Evolutionary conservation across 352 stramenopile species (phyloP), one percentile per base, ranked within the genome.

Genomic region (Halophytophthora batemanensis): DNA sequence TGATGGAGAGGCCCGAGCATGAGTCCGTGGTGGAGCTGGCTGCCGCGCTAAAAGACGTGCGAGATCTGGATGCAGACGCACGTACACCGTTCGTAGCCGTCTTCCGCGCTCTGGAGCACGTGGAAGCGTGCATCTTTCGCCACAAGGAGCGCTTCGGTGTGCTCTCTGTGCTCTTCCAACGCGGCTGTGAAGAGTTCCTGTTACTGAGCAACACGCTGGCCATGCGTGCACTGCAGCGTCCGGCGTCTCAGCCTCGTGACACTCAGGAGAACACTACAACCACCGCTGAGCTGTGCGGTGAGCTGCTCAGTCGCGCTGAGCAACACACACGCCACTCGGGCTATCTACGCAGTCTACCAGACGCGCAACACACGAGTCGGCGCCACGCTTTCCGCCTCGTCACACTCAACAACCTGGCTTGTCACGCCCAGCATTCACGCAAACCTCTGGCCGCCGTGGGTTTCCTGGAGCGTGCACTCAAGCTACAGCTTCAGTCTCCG

Each of bases 401-500:
- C 29, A 75, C 64, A 11, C 68, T 88, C 57, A 88, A 88, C 51
- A 88, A 88, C 56, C 63, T 88, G 17, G 72, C 77, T 11, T 88
- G 77, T 39, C 81, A 73, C 52, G 52, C 75, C 41, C 79, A 77
- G 35, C 62, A 80, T 37, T 53, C 47, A 11, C 45, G 57, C 10
- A 79, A 72, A 56, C 70, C 76, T 0, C 51, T 80, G 15, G 50
- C 40, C 0, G 76, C 76, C 11, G 66, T 87, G 22, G 36, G 39
- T 0, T 81, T 63, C 17, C 58, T 87, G 19, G 73, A 87, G 43
- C 66, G 67, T 43, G 61, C 53, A 2, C 63, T 87, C 18, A 68
- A 74, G 40, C 57, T 87, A 1, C 72, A 87, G 54, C 43, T 71
- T 22, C 65, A 74, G 52, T 39, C 42, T 17, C 42, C 53, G 45